phyloP scores from a whole-genome alignment of 306 rosid genomes.

The Cicer cuneatum region DNA sequence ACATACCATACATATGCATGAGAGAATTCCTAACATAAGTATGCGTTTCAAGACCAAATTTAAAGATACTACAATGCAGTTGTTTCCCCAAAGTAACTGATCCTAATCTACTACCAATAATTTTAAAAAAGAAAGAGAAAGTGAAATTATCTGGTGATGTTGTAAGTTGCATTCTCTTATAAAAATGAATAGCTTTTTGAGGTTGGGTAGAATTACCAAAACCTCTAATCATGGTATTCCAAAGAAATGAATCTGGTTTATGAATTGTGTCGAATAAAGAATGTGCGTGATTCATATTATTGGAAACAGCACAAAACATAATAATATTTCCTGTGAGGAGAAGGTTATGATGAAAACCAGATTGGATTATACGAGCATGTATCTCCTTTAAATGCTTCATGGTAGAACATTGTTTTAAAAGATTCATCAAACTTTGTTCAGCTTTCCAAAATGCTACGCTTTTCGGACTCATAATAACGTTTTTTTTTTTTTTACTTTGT shows the following conservation, averaged over 20 bases:
- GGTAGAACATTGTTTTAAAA: conserved; percentile 63
- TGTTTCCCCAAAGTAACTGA: conserved; percentile 57
- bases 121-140: conserved; percentile 66
- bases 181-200: conserved; percentile 54
- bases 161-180: conserved; percentile 56
- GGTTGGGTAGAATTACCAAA: conserved; percentile 56
- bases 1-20: conserved; percentile 70
- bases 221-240: conserved; percentile 83
- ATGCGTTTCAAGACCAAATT: conserved; percentile 62
- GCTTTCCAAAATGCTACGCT: conserved; percentile 42
- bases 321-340: conserved; percentile 65
- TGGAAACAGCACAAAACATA: conserved; percentile 56
- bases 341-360: conserved; percentile 57
- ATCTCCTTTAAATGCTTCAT: conserved; percentile 56
- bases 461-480: conserved; percentile 35
- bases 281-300: conserved; percentile 56
- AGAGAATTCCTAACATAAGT: conserved; percentile 70
- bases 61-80: conserved; percentile 57
- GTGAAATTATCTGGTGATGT: conserved; percentile 65
- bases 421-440: conserved; percentile 53
- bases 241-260: conserved; percentile 68
- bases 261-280: conserved; percentile 54
- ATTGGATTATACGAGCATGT: conserved; percentile 56
- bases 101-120: conserved; percentile 52
- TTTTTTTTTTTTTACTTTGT: no score